These are phyloP conservation scores for Wickerhamomyces rabaulensis DNA, from an alignment of 805 yeast species.

Conservation along the genomic window DNA sequence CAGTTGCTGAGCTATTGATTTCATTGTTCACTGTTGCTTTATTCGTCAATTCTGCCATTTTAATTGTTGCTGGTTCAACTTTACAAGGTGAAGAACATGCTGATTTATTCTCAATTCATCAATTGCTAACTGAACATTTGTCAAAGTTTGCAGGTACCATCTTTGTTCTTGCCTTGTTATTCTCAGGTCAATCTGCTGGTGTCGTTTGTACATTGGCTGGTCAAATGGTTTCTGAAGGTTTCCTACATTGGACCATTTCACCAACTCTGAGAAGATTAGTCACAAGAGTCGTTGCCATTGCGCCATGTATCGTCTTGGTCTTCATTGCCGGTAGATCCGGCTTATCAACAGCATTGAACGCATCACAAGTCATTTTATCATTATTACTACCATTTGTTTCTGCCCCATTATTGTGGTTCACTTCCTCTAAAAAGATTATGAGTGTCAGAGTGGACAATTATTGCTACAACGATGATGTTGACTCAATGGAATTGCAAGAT, in stretches of 20 bases:
- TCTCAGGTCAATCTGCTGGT: constrained; percentile 90
- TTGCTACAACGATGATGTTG: constrained; percentile 3
- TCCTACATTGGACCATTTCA: constrained; percentile 70
- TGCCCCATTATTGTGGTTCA: constrained; percentile 55
- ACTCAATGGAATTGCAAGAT: constrained; percentile 1
- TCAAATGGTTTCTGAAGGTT: constrained; percentile 93
- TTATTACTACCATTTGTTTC: constrained; percentile 78
- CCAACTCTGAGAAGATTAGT: constrained; percentile 78
- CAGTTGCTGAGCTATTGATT: constrained; percentile 76
- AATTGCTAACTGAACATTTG: constrained; percentile 52
- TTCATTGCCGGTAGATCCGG: constrained; percentile 78
- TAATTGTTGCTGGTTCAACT: constrained; percentile 92
- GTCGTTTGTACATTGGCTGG: constrained; percentile 94
- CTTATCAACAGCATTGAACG: constrained; percentile 67
- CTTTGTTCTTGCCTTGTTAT: constrained; percentile 78
- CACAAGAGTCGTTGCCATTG: constrained; percentile 79
- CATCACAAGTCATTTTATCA: constrained; percentile 80
- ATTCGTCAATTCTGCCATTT: constrained; percentile 84
- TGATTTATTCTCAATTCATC: constrained; percentile 78
- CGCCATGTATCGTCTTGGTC: constrained; percentile 79
- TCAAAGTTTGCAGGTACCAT: constrained; percentile 78
- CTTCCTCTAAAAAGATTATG: constrained; percentile 8
- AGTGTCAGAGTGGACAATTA: constrained; percentile 8
- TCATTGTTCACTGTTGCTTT: constrained; percentile 86
- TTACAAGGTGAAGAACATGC: constrained; percentile 45